Evolutionary conservation across 257 asterid genomes (phyloP), one percentile per base, ranked within the genome.

Genomic region (Penstemon barbatus): DNA sequence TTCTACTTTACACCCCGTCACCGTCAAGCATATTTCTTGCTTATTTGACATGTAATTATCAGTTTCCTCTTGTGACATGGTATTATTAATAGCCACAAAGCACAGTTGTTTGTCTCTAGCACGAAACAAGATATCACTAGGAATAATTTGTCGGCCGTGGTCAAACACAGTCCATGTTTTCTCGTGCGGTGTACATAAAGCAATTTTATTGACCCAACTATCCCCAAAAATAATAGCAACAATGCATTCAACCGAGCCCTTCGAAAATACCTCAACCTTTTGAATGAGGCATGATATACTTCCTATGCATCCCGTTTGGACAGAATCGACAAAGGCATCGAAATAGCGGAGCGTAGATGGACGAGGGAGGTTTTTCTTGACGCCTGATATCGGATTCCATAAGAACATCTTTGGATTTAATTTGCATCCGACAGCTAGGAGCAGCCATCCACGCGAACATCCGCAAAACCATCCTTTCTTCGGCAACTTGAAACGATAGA

Each of bases 401-500:
- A 62, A 62, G 11, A 62, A 44, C 39, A 61, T 15, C 9, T 18
- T n/a, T n/a, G 52, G 53, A 8, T 44, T 44, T 46, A 59, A 37
- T 7, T 59, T 37, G 10, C 3, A 11, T 8, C 33, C 48, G 0
- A 8, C 54, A 3, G 54, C 53, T 46, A 62, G 8, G 66, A 61
- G 7, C 55, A 62, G 36, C 67, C 67, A 62, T 6, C 67, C 67
- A 37, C 56, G 13, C 8, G 75, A 71, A 54, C 60, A 59, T 51
- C 69, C 75, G 42, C 74, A 61, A 8, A 41, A 51, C 62, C 53
- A 70, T 8, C n/a, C 46, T 43, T 7, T 11, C 3, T 13, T 4
- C 1, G 69, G 69, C 9, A 71, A 43, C 5, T 19, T 5, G 64
- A 62, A 62, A 10, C 57, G 48, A 68, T 71, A 71, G 12, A 5